Evolutionary conservation across 768 basidiomycete species (phyloP).

Genomic region (Ramaria sp.): DNA sequence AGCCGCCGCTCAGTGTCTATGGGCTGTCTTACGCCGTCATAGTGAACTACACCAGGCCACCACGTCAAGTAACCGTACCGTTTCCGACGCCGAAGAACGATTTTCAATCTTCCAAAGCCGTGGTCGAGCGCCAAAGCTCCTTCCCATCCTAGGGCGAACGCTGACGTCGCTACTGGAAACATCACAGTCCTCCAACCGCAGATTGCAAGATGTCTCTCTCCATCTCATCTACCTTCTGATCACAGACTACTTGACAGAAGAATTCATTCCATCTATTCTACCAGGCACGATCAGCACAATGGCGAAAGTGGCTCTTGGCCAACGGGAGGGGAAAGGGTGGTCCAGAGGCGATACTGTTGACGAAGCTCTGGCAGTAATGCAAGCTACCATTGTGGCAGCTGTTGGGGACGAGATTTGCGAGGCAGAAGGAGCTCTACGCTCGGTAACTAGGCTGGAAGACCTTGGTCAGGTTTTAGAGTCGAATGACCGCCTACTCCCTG

Average conservation of each 20-base stretch:
- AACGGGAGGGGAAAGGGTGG: constrained; percentile 44
- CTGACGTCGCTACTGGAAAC: constrained; percentile 60
- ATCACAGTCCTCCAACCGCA: constrained; percentile 42
- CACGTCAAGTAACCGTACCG: constrained; percentile 1
- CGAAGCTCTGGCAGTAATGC: constrained; percentile 46
- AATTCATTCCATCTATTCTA: constrained; percentile 53
- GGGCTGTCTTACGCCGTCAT: constrained; percentile 49
- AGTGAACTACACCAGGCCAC: constrained; percentile 25
- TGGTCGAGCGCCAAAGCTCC: constrained; percentile 38
- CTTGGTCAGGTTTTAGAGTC: constrained; percentile 28
- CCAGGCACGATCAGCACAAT: constrained; percentile 77
- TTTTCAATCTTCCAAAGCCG: constrained; percentile 31
- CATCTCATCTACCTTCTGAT: constrained; percentile 41
- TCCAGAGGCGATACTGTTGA: constrained; percentile 61
- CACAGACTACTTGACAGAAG: constrained; percentile 34
- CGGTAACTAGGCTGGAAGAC: constrained; percentile 53
- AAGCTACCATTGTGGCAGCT: constrained; percentile 39
- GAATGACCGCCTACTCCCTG: background rate
- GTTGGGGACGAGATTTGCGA: constrained; percentile 62
- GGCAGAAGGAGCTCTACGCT: constrained; percentile 45
- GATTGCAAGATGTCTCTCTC: constrained; percentile 58
- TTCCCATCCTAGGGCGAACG: constrained; percentile 77
- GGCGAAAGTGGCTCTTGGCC: constrained; percentile 58
- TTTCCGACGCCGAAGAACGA: constrained; percentile 13
- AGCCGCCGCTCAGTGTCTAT: constrained; percentile 60